phyloP scores from a whole-genome alignment of 495 filamentous ascomycete genomes.

The Xanthoparmelia taractica region DNA sequence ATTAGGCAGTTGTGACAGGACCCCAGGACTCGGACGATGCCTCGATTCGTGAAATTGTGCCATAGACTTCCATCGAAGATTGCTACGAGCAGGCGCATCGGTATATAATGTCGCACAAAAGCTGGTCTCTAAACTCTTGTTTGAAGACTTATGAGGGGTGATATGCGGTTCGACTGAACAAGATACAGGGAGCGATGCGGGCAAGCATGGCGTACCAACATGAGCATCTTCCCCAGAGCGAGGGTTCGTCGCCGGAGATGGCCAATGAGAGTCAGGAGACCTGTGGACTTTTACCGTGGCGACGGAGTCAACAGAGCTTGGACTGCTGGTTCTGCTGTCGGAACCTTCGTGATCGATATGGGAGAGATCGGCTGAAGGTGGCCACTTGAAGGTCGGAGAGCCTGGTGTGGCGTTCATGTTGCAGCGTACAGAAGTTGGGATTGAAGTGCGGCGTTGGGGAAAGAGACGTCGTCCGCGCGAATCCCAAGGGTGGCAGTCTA shows the following conservation, averaged over 20 bases:
- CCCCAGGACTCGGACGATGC: background rate
- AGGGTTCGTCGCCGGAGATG: background rate
- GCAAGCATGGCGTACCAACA: background rate
- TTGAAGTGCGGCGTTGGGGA: constrained; percentile 7
- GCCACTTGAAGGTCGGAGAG: background rate
- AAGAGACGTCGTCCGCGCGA: constrained; percentile 13
- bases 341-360: background rate
- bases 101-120: background rate
- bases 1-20: background rate
- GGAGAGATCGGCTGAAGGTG: background rate
- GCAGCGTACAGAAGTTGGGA: background rate
- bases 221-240: background rate
- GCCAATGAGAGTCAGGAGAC: background rate
- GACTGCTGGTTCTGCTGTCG: background rate
- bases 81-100: background rate
- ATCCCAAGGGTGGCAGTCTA: background rate
- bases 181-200: background rate
- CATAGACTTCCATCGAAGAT: constrained; percentile 4
- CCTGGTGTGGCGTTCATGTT: background rate
- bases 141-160: background rate
- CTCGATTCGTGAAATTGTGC: background rate
- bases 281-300: background rate
- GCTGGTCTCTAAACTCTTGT: background rate
- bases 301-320: background rate
- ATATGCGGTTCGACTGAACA: background rate